phyloP scores from a whole-genome alignment of 169 alveolate genomes.

The Amoebophrya sp. region DNA sequence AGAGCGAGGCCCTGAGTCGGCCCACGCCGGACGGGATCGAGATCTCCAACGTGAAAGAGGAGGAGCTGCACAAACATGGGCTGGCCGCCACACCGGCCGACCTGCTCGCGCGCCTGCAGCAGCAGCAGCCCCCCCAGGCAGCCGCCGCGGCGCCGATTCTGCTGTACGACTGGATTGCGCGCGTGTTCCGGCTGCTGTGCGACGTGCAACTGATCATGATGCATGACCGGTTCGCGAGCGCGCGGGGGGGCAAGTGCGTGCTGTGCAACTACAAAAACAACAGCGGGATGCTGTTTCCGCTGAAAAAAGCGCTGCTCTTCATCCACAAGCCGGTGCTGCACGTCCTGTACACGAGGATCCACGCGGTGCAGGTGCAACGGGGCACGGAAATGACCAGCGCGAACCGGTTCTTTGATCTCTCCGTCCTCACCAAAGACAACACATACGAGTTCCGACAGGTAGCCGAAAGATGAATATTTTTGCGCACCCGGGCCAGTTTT shows the following conservation, averaged over 20 bases:
- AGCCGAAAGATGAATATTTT: too few species aligned
- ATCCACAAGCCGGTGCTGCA: neutral
- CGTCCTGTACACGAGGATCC: neutral
- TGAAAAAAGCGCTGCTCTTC: neutral
- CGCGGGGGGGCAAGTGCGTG: neutral
- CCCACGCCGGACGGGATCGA: neutral
- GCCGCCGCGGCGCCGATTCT: too few species aligned
- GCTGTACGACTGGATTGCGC: too few species aligned
- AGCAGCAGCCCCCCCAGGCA: too few species aligned
- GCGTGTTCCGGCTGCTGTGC: too few species aligned
- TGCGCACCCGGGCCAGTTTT: too few species aligned
- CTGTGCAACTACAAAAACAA: neutral
- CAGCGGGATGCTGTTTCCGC: neutral
- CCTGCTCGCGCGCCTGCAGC: too few species aligned
- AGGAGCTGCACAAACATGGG: neutral
- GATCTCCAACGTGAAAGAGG: neutral
- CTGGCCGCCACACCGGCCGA: neutral
- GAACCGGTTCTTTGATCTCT: neutral
- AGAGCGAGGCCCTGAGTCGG: neutral
- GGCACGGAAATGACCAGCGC: neutral
- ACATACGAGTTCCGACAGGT: neutral
- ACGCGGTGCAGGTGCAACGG: neutral
- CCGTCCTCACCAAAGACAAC: neutral
- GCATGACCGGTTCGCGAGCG: neutral
- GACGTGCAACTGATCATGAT: too few species aligned